These are phyloP conservation scores for Calocybe indica DNA, from an alignment of 768 basidiomycete species.

Conservation along the genomic window DNA sequence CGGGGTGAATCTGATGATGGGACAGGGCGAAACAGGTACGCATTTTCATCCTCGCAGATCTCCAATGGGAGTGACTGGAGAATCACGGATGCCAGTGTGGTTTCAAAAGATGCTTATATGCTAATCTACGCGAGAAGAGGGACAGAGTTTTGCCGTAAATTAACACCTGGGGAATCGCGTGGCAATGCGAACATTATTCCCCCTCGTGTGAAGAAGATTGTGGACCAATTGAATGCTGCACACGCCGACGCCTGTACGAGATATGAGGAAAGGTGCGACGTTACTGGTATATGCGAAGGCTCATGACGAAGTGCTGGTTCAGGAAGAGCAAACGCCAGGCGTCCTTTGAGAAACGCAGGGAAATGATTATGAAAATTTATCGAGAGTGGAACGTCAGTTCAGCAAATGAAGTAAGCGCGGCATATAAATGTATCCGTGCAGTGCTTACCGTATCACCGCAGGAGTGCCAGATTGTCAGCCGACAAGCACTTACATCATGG, in stretches of 20 bases:
- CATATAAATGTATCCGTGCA: neutral
- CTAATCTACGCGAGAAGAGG: conserved; percentile 70
- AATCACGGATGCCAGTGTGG: conserved; percentile 21
- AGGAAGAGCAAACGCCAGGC: conserved; percentile 5
- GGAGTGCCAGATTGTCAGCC: conserved; percentile 57
- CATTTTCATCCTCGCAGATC: no score
- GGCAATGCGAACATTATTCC: neutral
- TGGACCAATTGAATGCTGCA: conserved; percentile 36
- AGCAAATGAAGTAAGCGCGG: conserved; percentile 37
- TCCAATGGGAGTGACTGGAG: no score
- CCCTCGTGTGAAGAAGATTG: no score
- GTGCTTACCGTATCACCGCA: conserved; percentile 6
- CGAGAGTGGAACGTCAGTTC: conserved; percentile 50
- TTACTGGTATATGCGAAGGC: neutral
- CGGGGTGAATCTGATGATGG: no score
- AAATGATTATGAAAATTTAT: conserved; percentile 56
- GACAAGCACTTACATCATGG: conserved; percentile 57
- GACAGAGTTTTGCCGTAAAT: no score
- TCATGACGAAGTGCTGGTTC: no score
- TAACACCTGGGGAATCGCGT: no score
- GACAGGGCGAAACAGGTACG: no score
- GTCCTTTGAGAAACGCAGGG: conserved; percentile 44
- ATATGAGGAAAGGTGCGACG: conserved; percentile 37
- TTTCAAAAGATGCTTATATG: conserved; percentile 93
- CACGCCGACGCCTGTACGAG: conserved; percentile 50